Evolutionary conservation across 1,139 yeast species (phyloP), one percentile per base, ranked within the genome.

Genomic region (Magnusiomyces magnusii): DNA sequence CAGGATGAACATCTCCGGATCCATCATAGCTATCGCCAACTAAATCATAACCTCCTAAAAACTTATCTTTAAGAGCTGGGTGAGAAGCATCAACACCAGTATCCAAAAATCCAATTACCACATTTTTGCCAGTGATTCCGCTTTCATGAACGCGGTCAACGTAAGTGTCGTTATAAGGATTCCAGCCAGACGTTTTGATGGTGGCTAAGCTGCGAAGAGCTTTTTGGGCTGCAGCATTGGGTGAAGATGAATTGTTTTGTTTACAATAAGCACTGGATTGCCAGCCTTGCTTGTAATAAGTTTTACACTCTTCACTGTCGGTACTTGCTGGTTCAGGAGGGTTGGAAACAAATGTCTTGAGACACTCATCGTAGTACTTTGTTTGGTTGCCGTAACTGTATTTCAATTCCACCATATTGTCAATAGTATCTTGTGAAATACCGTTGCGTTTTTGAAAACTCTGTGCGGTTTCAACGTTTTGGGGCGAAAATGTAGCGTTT

Each of bases 41-140:
- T 19, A 53, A 62, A 51, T 60, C 65, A 19, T 57, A 50, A 27
- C 66, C 66, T 25, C 60, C 63, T 2, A 55, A 51, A 49, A 59
- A 53, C 19, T 63, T 64, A 21, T 64, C 65, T 21, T 64, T 64
- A 13, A 63, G 44, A 17, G 61, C 63, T 9, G 52, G 58, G 52
- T 60, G 60, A n/a, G 13, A 41, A 51, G 59, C 59, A 49, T 64
- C 62, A n/a, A 65, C 61, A 47, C 68, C 68, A 25, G 65, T 51
- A 51, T 65, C 68, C 25, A 65, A 53, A 34, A 65, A 53, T 23
- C 61, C 68, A 47, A 65, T 57, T 13, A 57, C 57, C 2, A 60
- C 56, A 51, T 60, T 61, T 15, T 60, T 56, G 27, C 68, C 68
- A 17, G 52, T 55, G 31, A 61, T 57, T 3, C 63, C 63, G 27